Conservation (phyloP, 2,329 filamentous ascomycete genomes). For the Epichloe scottii region DNA sequence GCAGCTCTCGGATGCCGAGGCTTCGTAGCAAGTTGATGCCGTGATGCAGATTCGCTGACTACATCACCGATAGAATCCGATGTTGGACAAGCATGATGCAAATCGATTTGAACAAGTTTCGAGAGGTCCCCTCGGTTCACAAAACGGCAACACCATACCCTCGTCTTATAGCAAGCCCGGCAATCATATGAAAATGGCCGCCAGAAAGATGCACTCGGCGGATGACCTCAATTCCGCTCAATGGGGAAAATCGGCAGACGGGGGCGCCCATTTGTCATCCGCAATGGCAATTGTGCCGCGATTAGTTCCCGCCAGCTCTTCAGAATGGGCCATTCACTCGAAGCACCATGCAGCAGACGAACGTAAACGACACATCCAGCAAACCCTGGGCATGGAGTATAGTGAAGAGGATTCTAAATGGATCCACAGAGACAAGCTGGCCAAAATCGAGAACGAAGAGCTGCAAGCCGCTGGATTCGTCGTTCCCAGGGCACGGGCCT, state of each 20-base stretch:
- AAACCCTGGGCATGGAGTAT: slow-evolving; percentile 14
- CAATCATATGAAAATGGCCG: slow-evolving; percentile 15
- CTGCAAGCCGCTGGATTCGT: slow-evolving; percentile 66
- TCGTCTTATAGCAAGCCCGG: slow-evolving; percentile 9
- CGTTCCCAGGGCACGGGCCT: slow-evolving; percentile 39
- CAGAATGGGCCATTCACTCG: slow-evolving; percentile 8
- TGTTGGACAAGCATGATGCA: slow-evolving; percentile 6
- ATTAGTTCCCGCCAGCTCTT: slow-evolving; percentile 7
- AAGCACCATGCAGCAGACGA: slow-evolving; percentile 14
- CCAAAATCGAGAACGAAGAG: slow-evolving; percentile 68
- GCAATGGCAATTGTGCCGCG: slow-evolving; percentile 14
- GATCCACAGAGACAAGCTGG: slow-evolving; percentile 78
- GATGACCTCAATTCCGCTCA: slow-evolving; percentile 19
- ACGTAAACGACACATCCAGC: slow-evolving; percentile 14
- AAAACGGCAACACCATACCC: slow-evolving; percentile 15
- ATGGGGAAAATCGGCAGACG: slow-evolving; percentile 14
- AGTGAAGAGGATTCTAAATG: slow-evolving; percentile 56
- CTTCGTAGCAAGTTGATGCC: neutral
- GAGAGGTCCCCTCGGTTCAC: slow-evolving; percentile 9
- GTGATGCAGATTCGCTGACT: neutral
- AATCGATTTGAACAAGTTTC: slow-evolving; percentile 7
- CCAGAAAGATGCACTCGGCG: slow-evolving; percentile 24
- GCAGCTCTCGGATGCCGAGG: neutral
- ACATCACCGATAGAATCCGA: slow-evolving; percentile 4
- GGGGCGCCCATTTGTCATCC: slow-evolving; percentile 9